Evolutionary conservation across 2,329 filamentous ascomycete genomes (phyloP), one percentile per base, ranked within the genome.

Genomic region (Thielaviopsis musarum): DNA sequence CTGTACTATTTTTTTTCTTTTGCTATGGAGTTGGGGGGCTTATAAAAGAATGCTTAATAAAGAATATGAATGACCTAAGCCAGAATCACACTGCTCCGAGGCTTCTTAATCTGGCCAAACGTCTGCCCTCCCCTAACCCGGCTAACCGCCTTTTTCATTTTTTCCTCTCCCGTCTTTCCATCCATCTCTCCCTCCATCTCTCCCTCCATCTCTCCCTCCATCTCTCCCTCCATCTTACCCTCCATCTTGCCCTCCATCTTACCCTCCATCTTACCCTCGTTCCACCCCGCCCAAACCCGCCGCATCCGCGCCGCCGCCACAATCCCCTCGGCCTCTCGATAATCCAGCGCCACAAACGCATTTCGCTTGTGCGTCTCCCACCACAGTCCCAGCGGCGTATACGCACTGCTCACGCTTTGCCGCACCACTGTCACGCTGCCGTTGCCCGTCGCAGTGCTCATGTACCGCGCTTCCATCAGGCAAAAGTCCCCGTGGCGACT

Each of bases 321-420:
- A 13, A 34, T n/a, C 2, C 26, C 38, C n/a, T 58, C 57, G 10
- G 21, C 57, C 41, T 61, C 60, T 22, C 30, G 21, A 15, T 56
- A 51, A 10, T 28, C 41, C 12, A 61, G 48, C 17, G 60, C 21
- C 21, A 53, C 24, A 53, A 61, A 55, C 17, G 60, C 57, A 2
- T 26, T 45, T 12, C 24, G 54, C 52, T 61, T 55, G 22, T 54
- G 24, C 7, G 60, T 59, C 34, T 59, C 49, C 54, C 57, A 61
- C 60, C 60, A 61, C 38, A 58, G 30, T 5, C 48, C 19, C 17
- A 61, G 58, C 34, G 48, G 53, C 3, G 60, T 53, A 45, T 48
- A 58, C n/a, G 26, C 17, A 7, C 15, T 45, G 38, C 38, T 45
- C 38, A 45, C 17, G 21, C 30, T 54, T 12, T 28, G 21, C 12